Evolutionary conservation across 768 basidiomycete species (phyloP).

Genomic region (Serendipita indica): DNA sequence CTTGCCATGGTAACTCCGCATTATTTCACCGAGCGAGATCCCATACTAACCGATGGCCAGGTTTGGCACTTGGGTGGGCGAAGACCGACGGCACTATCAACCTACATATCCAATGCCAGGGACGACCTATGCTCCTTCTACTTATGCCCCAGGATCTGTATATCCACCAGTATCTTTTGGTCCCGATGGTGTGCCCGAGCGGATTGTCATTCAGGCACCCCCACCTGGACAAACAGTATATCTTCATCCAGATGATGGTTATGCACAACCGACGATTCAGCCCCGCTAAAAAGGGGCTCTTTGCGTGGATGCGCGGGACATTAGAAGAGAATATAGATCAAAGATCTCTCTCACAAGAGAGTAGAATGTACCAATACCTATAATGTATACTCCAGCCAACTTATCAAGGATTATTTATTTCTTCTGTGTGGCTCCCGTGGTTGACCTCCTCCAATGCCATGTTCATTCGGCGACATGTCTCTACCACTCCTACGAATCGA

Average conservation of each 20-base stretch:
- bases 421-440: background rate
- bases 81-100: slow-evolving; percentile 7
- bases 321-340: no score
- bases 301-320: no score
- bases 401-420: background rate
- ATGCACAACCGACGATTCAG: background rate
- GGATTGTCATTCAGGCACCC: slow-evolving; percentile 3
- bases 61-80: slow-evolving; percentile 3
- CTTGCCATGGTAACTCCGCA: background rate
- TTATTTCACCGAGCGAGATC: background rate
- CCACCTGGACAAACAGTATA: background rate
- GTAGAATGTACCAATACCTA: background rate
- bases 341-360: no score
- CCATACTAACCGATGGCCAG: background rate
- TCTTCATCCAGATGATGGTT: slow-evolving; percentile 2
- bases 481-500: no score
- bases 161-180: background rate
- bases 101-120: slow-evolving; percentile 2
- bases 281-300: no score
- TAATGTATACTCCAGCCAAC: background rate
- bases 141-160: background rate
- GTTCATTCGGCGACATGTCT: no score
- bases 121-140: background rate
- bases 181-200: background rate
- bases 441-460: background rate